Percentiles rank a stretch among this genome's conserved stretches.
Evolutionary conservation across 1,284 basidiomycete genomes (phyloP).

Genomic region (Farysia itapuensis): DNA sequence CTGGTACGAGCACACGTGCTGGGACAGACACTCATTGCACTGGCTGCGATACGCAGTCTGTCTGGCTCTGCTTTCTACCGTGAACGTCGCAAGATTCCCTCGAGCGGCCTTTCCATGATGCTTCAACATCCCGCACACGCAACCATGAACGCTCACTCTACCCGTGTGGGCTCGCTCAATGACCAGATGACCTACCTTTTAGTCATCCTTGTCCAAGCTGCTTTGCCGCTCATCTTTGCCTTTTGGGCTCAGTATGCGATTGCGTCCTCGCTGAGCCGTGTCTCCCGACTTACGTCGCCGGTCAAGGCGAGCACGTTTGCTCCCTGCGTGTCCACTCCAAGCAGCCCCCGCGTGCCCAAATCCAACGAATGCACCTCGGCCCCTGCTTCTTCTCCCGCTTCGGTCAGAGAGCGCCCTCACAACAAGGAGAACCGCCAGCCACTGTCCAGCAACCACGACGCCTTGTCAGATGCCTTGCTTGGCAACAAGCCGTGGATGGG

Average conservation of each 20-base stretch:
- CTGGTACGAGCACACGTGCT: conserved; percentile 41
- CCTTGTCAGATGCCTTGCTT: too few species aligned
- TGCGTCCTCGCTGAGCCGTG: conserved; percentile 20
- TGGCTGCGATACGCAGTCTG: conserved; percentile 29
- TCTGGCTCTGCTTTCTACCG: conserved; percentile 27
- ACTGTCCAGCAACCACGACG: too few species aligned
- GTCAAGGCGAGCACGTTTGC: too few species aligned
- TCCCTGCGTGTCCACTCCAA: too few species aligned
- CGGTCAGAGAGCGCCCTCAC: too few species aligned
- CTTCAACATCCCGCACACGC: not conserved
- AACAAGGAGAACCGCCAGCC: too few species aligned
- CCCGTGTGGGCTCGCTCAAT: conserved; percentile 25
- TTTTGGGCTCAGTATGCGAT: conserved; percentile 38
- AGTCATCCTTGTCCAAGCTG: conserved; percentile 44
- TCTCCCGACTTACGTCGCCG: too few species aligned
- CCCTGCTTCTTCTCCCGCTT: too few species aligned
- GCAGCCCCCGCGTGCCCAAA: not conserved
- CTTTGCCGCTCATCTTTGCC: conserved; percentile 23
- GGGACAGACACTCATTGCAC: conserved; percentile 27
- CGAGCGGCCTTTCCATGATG: conserved; percentile 1
- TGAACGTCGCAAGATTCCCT: conserved; percentile 2
- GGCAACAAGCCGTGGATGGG: conserved; percentile 20
- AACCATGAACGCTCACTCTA: conserved; percentile 16
- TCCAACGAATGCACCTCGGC: not conserved
- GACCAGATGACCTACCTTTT: conserved; percentile 34